phyloP scores from a whole-genome alignment of 108 stramenopile genomes.

The Conticribra guillardii region DNA sequence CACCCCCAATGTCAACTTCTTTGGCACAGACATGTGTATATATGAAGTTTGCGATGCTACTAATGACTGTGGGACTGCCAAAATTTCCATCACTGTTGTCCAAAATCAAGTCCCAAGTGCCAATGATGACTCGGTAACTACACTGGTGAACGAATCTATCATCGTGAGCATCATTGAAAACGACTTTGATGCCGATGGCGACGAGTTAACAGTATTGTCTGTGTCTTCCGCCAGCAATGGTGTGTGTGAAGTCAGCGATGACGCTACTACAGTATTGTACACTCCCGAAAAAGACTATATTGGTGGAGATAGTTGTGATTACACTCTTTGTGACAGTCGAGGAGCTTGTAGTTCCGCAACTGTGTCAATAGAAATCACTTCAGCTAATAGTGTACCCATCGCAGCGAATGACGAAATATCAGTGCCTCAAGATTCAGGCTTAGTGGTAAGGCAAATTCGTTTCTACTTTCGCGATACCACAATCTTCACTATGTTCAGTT shows the following conservation, averaged over 20 bases:
- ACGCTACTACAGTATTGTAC: not conserved
- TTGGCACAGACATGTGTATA: not conserved
- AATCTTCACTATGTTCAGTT: not conserved
- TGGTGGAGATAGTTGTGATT: not conserved
- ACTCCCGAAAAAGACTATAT: not conserved
- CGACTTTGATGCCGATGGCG: not conserved
- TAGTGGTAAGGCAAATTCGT: not conserved
- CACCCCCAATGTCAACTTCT: not conserved
- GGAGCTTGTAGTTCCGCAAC: not conserved
- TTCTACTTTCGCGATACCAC: not conserved
- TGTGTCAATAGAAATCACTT: not conserved
- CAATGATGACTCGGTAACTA: not conserved
- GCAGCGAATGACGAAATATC: constrained; percentile 1
- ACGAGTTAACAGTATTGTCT: not conserved
- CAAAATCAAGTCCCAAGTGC: not conserved
- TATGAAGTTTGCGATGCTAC: not conserved
- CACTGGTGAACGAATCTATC: not conserved
- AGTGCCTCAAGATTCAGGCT: constrained; percentile 4
- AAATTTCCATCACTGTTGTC: not conserved
- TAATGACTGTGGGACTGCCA: not conserved
- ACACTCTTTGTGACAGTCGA: not conserved
- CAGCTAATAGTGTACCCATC: not conserved
- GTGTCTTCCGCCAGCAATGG: not conserved
- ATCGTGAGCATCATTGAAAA: not conserved
- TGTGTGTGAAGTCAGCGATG: not conserved